phyloP scores from a whole-genome alignment of 768 basidiomycete genomes.

The Boletus edulis region DNA sequence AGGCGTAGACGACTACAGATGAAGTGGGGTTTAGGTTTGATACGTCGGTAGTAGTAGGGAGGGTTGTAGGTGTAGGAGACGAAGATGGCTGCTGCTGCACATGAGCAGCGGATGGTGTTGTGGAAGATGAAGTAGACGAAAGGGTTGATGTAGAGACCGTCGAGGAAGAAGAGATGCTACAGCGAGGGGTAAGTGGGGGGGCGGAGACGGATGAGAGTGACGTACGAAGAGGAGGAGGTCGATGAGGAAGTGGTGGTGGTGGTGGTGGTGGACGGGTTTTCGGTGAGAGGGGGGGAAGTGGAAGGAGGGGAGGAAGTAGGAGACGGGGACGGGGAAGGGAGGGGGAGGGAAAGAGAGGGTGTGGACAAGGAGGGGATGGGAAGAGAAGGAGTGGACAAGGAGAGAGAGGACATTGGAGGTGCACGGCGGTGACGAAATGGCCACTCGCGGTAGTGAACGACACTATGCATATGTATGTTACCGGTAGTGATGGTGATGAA shows the following conservation, averaged over 20 bases:
- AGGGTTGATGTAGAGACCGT: not conserved
- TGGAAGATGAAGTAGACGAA: not conserved
- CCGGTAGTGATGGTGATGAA: not conserved
- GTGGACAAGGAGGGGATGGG: not conserved
- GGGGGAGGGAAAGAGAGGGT: not conserved
- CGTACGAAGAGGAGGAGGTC: not conserved
- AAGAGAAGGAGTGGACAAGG: not conserved
- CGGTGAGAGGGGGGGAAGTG: not conserved
- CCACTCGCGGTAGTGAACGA: too few relatives aligned
- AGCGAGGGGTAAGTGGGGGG: not conserved
- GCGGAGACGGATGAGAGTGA: not conserved
- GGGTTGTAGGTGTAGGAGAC: not conserved
- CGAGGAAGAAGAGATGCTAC: constrained; percentile 1
- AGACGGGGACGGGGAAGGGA: too few relatives aligned
- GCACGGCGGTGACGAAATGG: too few relatives aligned
- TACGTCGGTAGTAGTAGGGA: not conserved
- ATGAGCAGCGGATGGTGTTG: not conserved
- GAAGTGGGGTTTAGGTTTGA: not conserved
- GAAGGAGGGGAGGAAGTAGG: not conserved
- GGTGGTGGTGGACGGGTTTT: not conserved
- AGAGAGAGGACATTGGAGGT: not conserved
- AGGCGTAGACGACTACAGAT: not conserved
- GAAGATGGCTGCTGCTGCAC: constrained; percentile 1
- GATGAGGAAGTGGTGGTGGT: not conserved
- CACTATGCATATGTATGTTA: too few relatives aligned